Percentiles rank a stretch among this genome's conserved stretches.
phyloP scores from a whole-genome alignment of 805 yeast species.

The Myxozyma mucilagina region DNA sequence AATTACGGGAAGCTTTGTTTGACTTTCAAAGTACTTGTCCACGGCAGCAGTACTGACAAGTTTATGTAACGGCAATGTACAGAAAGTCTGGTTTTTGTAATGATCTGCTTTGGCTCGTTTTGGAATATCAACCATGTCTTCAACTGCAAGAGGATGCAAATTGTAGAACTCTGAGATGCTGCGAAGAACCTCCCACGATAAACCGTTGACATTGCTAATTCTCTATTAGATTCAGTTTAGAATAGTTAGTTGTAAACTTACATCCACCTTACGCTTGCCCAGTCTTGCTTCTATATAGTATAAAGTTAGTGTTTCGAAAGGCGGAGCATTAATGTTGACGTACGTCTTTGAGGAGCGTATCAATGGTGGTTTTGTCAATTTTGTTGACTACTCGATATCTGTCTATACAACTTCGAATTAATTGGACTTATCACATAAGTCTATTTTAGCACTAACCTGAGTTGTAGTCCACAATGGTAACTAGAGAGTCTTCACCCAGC shows the following conservation, averaged over 20 bases:
- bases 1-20: constrained; percentile 1
- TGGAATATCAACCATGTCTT: constrained; percentile 64
- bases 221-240: constrained; percentile 55
- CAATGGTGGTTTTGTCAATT: constrained; percentile 42
- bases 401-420: background rate
- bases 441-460: constrained; percentile 23
- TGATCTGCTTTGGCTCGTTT: constrained; percentile 59
- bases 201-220: constrained; percentile 53
- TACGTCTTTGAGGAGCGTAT: constrained; percentile 17
- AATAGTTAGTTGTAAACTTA: constrained; percentile 30
- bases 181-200: constrained; percentile 62
- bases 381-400: constrained; percentile 49
- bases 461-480: constrained; percentile 56
- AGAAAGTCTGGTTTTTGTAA: constrained; percentile 53
- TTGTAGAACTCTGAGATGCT: constrained; percentile 48
- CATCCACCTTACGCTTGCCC: constrained; percentile 35
- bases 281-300: constrained; percentile 11
- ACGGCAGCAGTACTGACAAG: constrained; percentile 40
- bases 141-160: constrained; percentile 57
- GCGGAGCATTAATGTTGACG: background rate
- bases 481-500: constrained; percentile 53
- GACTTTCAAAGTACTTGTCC: constrained; percentile 18
- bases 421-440: too few relatives aligned
- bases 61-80: constrained; percentile 55
- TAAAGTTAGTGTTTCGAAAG: background rate